Conservation (phyloP, 108 stramenopile species). For the Cyclotella choctawhatcheeana region DNA sequence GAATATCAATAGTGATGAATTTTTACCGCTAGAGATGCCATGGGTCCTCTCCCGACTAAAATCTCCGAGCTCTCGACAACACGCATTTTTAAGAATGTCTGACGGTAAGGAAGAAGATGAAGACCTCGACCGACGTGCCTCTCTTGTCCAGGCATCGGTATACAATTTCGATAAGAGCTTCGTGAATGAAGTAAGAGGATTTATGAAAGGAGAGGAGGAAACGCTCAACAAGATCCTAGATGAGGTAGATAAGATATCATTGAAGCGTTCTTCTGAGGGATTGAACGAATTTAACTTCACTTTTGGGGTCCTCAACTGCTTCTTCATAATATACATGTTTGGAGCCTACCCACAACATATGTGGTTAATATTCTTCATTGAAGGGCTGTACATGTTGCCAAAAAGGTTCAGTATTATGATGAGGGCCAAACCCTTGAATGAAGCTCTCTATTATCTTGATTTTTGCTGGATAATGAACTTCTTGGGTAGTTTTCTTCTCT, state of each 20-base stretch:
- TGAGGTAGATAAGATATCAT: slow-evolving; percentile 41
- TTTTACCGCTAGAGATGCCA: too few relatives aligned
- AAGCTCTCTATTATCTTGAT: slow-evolving; percentile 60
- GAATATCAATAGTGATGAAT: too few relatives aligned
- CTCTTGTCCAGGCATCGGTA: slow-evolving; percentile 10
- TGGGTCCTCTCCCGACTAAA: too few relatives aligned
- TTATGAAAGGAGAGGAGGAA: slow-evolving; percentile 41
- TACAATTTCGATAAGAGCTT: background rate
- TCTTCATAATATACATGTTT: slow-evolving; percentile 49
- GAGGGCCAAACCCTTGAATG: slow-evolving; percentile 50
- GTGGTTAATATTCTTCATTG: slow-evolving; percentile 53
- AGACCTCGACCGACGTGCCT: slow-evolving; percentile 1
- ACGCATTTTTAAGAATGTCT: too few relatives aligned
- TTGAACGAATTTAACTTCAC: slow-evolving; percentile 60
- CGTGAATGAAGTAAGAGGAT: slow-evolving; percentile 2
- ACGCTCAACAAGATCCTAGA: slow-evolving; percentile 52
- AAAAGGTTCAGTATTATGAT: slow-evolving; percentile 38
- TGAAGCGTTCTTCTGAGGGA: slow-evolving; percentile 45
- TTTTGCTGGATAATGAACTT: slow-evolving; percentile 69
- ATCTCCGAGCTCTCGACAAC: too few relatives aligned
- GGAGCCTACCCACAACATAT: slow-evolving; percentile 56
- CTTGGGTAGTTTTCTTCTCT: slow-evolving; percentile 23
- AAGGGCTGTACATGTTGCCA: slow-evolving; percentile 50
- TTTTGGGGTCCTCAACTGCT: slow-evolving; percentile 54
- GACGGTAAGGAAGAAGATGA: background rate